A percentile compares a stretch with the other conserved stretches of the same genome.
These are phyloP conservation scores for Xylaria sp. DNA, from an alignment of 2,329 filamentous ascomycete genomes.

Conservation along the genomic window DNA sequence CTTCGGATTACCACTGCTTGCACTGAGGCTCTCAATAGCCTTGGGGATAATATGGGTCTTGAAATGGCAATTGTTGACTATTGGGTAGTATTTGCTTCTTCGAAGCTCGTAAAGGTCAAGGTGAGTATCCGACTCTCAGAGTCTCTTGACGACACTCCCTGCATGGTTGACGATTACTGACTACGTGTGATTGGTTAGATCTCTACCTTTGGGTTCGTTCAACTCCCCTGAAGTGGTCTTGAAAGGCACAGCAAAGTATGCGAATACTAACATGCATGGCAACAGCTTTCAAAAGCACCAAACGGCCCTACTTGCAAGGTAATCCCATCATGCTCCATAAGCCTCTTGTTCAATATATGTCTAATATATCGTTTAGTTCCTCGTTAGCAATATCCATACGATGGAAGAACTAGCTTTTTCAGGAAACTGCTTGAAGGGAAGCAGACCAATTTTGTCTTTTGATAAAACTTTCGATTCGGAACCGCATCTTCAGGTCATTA, in stretches of 20 bases:
- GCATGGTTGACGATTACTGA: slow-evolving; percentile 6
- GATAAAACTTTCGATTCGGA: slow-evolving; percentile 85
- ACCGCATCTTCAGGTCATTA: slow-evolving; percentile 83
- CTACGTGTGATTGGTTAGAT: slow-evolving; percentile 59
- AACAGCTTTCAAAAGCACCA: slow-evolving; percentile 75
- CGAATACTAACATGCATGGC: slow-evolving; percentile 8
- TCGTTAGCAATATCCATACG: slow-evolving; percentile 73
- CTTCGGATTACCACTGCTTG: neutral
- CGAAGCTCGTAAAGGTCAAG: slow-evolving; percentile 38
- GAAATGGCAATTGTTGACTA: slow-evolving; percentile 13
- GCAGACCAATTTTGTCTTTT: slow-evolving; percentile 89
- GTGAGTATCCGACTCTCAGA: slow-evolving; percentile 15
- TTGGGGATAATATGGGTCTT: neutral
- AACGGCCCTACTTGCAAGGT: slow-evolving; percentile 66
- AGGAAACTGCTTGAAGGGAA: slow-evolving; percentile 95
- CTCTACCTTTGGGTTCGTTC: slow-evolving; percentile 83
- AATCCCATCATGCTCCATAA: neutral
- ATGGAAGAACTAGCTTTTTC: slow-evolving; percentile 85
- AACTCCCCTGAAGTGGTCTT: neutral
- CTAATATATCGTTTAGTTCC: slow-evolving; percentile 59
- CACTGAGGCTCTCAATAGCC: neutral
- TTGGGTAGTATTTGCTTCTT: slow-evolving; percentile 66
- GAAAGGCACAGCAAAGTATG: neutral
- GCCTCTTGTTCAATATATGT: neutral
- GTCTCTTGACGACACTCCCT: neutral